These are phyloP conservation scores for Fusarium piperis DNA, from an alignment of 2,329 filamentous ascomycete genomes.

Conservation along the genomic window DNA sequence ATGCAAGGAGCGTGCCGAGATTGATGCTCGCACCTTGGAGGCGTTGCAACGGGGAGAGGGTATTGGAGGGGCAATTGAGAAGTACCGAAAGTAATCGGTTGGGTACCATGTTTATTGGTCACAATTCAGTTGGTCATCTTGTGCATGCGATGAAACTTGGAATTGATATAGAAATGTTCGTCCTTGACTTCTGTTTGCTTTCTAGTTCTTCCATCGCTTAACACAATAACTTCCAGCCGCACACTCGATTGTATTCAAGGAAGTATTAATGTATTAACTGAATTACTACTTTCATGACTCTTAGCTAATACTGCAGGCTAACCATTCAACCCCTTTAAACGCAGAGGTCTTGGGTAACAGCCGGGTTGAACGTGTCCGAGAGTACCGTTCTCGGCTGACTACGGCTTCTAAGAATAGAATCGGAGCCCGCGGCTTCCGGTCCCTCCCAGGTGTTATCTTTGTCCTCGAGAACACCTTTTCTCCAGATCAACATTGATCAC, in stretches of 20 bases:
- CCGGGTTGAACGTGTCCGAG: background rate
- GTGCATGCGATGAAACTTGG: too few relatives aligned
- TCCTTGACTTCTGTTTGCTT: too few relatives aligned
- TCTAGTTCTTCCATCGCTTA: too few relatives aligned
- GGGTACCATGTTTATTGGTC: background rate
- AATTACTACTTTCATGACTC: background rate
- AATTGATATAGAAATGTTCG: too few relatives aligned
- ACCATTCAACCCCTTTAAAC: background rate
- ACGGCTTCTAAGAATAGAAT: background rate
- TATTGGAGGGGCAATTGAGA: background rate
- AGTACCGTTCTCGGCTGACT: background rate
- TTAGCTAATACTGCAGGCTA: background rate
- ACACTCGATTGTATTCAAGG: background rate
- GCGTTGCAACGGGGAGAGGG: background rate
- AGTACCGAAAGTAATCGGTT: background rate
- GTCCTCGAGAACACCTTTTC: background rate
- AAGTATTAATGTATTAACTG: background rate
- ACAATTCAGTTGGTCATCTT: too few relatives aligned
- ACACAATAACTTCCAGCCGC: too few relatives aligned
- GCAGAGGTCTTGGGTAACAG: background rate
- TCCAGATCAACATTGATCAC: background rate
- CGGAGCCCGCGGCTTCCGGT: background rate
- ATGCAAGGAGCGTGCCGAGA: slow-evolving; percentile 40
- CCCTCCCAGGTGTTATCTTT: background rate
- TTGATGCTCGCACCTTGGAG: slow-evolving; percentile 26